Percentiles rank a stretch among this genome's conserved stretches.
Evolutionary conservation across 331 rosid genomes (phyloP).

Genomic region (Telfairia occidentalis): DNA sequence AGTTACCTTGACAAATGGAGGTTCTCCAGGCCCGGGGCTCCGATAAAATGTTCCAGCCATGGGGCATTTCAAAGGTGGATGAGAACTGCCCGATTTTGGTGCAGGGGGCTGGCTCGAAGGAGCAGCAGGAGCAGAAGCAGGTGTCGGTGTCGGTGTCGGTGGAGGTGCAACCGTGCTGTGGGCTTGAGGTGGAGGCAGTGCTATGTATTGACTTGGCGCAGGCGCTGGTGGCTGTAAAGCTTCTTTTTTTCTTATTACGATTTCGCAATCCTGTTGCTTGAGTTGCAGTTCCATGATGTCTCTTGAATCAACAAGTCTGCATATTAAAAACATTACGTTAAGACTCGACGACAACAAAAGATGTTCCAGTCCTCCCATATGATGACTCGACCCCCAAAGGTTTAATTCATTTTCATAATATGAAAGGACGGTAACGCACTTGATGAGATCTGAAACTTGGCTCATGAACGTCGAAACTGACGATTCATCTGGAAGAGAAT

Average conservation of each 20-base stretch:
- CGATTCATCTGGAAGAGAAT: constrained; percentile 29
- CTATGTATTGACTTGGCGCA: not conserved
- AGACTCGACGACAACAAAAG: not conserved
- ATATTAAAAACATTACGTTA: constrained; percentile 15
- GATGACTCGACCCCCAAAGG: not conserved
- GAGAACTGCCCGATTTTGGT: constrained; percentile 41
- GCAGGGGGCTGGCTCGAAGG: constrained; percentile 32
- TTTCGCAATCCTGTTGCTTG: constrained; percentile 67
- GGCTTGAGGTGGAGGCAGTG: not conserved
- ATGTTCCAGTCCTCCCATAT: not conserved
- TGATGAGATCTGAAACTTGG: constrained; percentile 75
- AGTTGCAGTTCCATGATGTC: constrained; percentile 74
- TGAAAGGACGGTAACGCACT: constrained; percentile 33
- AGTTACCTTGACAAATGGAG: constrained; percentile 67
- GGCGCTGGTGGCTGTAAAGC: constrained; percentile 33
- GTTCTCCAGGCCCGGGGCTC: constrained; percentile 65
- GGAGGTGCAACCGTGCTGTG: constrained; percentile 25
- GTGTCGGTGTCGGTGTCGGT: constrained; percentile 31
- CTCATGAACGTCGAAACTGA: constrained; percentile 57
- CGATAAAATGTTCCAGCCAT: constrained; percentile 94
- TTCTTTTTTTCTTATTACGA: constrained; percentile 63
- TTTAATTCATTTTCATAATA: not conserved
- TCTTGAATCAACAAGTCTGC: constrained; percentile 84
- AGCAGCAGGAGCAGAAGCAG: constrained; percentile 19
- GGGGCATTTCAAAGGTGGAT: constrained; percentile 66